phyloP scores from a whole-genome alignment of 805 yeast species.

The Pichia californica region DNA sequence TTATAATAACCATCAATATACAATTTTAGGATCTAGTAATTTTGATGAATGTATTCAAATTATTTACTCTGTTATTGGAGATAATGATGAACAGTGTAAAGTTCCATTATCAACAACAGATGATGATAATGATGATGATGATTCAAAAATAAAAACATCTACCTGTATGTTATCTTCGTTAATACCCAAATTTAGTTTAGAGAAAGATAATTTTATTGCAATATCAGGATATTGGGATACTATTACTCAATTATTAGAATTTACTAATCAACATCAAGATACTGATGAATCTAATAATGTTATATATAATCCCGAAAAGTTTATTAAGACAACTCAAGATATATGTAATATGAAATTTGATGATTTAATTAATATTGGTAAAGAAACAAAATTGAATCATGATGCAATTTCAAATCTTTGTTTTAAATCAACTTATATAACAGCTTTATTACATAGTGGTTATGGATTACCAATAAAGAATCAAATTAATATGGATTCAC shows the following conservation, averaged over 20 bases:
- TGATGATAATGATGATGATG: neutral
- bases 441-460: constrained; percentile 52
- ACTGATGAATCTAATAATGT: constrained; percentile 19
- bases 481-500: neutral
- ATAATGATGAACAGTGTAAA: constrained; percentile 18
- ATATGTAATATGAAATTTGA: constrained; percentile 40
- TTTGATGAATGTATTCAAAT: constrained; percentile 41
- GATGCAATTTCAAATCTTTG: constrained; percentile 49
- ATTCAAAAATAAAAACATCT: constrained; percentile 23
- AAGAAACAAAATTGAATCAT: constrained; percentile 26
- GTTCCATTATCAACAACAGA: neutral
- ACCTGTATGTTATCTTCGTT: constrained; percentile 48
- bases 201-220: constrained; percentile 51
- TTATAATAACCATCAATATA: constrained; percentile 13
- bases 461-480: constrained; percentile 45
- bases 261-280: constrained; percentile 16
- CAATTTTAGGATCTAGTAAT: constrained; percentile 47
- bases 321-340: constrained; percentile 38
- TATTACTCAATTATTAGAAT: constrained; percentile 39
- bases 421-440: constrained; percentile 55
- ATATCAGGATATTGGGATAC: constrained; percentile 67
- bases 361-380: constrained; percentile 12
- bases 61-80: constrained; percentile 27
- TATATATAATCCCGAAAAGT: constrained; percentile 40
- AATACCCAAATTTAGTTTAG: constrained; percentile 42